Conservation (phyloP, 164 flowering plant species). For the Paratinospora sagittata region DNA sequence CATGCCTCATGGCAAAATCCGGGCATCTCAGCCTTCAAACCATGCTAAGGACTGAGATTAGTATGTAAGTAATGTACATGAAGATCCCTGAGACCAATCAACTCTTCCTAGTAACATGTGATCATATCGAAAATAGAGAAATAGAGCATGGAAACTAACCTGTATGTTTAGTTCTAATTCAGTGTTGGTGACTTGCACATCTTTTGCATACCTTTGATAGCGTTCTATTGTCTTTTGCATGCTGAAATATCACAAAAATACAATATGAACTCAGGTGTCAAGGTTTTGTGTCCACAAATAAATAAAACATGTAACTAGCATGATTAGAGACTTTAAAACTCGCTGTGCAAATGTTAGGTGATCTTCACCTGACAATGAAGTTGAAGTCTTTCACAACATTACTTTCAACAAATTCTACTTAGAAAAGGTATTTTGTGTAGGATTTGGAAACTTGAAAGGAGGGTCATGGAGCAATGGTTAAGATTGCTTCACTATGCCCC, state of each 20-base stretch:
- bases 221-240: constrained; percentile 64
- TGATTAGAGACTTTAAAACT: too few relatives aligned
- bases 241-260: constrained; percentile 27
- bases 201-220: constrained; percentile 45
- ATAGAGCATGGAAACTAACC: constrained; percentile 24
- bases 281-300: background rate
- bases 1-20: too few relatives aligned
- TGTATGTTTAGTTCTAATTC: constrained; percentile 36
- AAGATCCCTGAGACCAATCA: background rate
- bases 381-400: background rate
- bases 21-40: too few relatives aligned
- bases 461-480: too few relatives aligned
- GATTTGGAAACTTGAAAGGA: too few relatives aligned
- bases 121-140: background rate
- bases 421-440: too few relatives aligned
- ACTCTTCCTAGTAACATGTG: background rate
- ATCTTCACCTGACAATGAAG: background rate
- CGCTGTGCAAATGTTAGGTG: too few relatives aligned
- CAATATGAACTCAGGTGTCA: background rate
- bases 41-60: too few relatives aligned
- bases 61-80: background rate
- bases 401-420: too few relatives aligned
- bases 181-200: constrained; percentile 24
- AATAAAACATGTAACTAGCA: background rate
- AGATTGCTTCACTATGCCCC: too few relatives aligned